phyloP scores from a whole-genome alignment of 1,139 yeast genomes.

The Blastobotrys buckinghamii region DNA sequence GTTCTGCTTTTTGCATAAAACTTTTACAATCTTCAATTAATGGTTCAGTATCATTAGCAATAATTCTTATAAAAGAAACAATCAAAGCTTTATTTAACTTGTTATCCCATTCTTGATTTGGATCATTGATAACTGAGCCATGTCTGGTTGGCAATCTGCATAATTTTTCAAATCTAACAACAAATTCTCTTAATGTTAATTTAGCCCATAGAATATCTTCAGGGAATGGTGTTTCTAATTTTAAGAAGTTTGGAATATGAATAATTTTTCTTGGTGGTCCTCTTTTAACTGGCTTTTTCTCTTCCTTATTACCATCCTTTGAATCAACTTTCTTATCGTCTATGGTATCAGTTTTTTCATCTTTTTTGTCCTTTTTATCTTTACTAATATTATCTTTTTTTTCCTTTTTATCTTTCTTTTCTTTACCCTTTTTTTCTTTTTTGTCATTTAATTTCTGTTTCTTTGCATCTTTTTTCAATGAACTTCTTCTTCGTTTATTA shows the following conservation, averaged over 20 bases:
- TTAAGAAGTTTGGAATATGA: conserved; percentile 24
- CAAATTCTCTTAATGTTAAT: conserved; percentile 26
- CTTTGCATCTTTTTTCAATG: conserved; percentile 8
- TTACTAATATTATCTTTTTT: conserved; percentile 1
- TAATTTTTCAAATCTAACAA: conserved; percentile 27
- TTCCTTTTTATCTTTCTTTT: background rate
- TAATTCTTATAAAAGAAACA: conserved; percentile 28
- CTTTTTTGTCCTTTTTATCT: background rate
- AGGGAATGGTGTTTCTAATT: conserved; percentile 22
- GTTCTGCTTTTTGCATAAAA: conserved; percentile 29
- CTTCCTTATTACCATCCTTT: background rate
- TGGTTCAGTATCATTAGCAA: conserved; percentile 31
- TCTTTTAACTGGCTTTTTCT: background rate
- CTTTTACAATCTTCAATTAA: conserved; percentile 21
- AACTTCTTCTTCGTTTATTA: conserved; percentile 9
- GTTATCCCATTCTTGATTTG: conserved; percentile 33
- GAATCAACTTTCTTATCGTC: conserved; percentile 3
- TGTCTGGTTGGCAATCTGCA: conserved; percentile 33
- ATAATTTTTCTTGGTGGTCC: conserved; percentile 11
- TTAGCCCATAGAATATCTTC: conserved; percentile 25
- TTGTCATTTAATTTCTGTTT: background rate
- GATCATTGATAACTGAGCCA: conserved; percentile 32
- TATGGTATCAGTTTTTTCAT: too few relatives aligned
- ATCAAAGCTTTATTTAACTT: conserved; percentile 33
- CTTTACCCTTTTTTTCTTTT: background rate